Evolutionary conservation across 2,329 filamentous ascomycete genomes (phyloP).

Genomic region (Aspergillus latus): DNA sequence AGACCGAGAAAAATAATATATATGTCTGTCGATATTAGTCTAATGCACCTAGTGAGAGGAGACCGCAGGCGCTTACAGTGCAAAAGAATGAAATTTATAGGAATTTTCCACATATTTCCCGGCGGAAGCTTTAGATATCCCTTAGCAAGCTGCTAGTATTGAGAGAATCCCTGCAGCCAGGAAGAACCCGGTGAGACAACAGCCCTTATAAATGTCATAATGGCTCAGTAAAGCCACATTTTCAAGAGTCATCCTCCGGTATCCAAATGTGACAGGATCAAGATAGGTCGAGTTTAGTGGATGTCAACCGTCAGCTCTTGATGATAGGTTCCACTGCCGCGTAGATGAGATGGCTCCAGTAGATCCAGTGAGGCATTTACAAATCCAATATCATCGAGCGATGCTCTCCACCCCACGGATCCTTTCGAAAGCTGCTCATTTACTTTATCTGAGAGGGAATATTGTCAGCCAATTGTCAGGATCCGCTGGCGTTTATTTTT

Average conservation of each 20-base stretch:
- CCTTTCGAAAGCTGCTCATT: neutral
- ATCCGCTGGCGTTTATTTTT: neutral
- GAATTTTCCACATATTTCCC: constrained; percentile 26
- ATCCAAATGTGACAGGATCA: no score
- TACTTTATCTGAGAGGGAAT: constrained; percentile 16
- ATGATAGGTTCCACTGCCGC: neutral
- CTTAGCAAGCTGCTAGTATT: neutral
- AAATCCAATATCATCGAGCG: constrained; percentile 12
- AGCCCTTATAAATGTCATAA: no score
- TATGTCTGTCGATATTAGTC: constrained; percentile 32
- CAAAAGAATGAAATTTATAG: constrained; percentile 30
- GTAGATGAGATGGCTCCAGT: neutral
- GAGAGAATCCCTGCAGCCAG: no score
- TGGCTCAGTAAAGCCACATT: neutral
- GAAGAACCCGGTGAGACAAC: no score
- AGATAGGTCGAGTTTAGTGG: neutral
- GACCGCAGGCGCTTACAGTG: constrained; percentile 26
- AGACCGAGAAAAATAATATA: constrained; percentile 43
- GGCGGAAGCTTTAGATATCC: neutral
- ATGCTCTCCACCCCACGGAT: constrained; percentile 15
- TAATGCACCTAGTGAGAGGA: neutral
- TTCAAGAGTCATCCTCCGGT: no score
- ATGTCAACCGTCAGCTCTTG: neutral
- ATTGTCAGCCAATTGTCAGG: constrained; percentile 9
- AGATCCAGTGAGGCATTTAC: constrained; percentile 15